Evolutionary conservation across 139 green algal species (phyloP).

Genomic region (Desmodesmus armatus): DNA sequence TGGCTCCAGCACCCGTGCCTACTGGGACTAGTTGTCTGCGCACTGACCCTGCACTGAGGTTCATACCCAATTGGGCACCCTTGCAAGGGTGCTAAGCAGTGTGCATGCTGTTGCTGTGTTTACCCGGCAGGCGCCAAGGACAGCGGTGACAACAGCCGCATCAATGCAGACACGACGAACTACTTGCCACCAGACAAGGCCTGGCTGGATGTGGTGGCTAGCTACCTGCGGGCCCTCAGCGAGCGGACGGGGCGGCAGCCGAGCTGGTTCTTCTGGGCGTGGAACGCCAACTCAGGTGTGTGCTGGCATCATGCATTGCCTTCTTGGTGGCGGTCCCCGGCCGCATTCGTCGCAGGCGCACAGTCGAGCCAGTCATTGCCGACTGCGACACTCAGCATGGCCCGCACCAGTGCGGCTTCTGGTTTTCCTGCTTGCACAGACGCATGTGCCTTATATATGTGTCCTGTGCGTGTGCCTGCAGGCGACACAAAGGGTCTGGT

Average conservation of each 20-base stretch:
- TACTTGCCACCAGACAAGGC: constrained; percentile 21
- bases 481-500: no score
- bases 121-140: constrained; percentile 47
- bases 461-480: no score
- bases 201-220: constrained; percentile 31
- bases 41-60: neutral
- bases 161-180: constrained; percentile 44
- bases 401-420: no score
- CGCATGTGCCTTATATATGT: no score
- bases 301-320: no score
- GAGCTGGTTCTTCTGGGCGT: constrained; percentile 36
- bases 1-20: no score
- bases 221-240: constrained; percentile 31
- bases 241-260: constrained; percentile 25
- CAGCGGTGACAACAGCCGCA: constrained; percentile 42
- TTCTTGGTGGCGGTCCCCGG: no score
- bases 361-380: no score
- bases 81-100: no score
- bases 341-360: no score
- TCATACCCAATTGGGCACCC: neutral
- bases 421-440: neutral
- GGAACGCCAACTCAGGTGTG: constrained; percentile 26
- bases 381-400: no score
- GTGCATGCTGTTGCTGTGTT: no score
- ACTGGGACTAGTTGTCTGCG: neutral